These are phyloP conservation scores for Phytophthora cryptogea DNA, from an alignment of 352 stramenopile genomes.

Conservation along the genomic window DNA sequence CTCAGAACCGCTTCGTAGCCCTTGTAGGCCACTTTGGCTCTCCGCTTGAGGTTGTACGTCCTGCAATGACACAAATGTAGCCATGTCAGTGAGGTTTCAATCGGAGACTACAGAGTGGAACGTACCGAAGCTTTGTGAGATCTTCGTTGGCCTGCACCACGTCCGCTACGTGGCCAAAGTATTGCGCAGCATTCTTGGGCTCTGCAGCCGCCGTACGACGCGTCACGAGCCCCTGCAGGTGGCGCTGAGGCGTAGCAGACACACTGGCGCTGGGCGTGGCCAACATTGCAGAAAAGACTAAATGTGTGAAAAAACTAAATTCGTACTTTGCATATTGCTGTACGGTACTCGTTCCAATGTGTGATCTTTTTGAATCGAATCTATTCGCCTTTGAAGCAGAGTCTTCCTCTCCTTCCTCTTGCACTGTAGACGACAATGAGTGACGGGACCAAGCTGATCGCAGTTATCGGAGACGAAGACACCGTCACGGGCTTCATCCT, in stretches of 20 bases:
- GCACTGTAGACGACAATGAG: conserved; percentile 46
- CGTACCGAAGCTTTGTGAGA: conserved; percentile 57
- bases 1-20: conserved; percentile 81
- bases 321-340: neutral
- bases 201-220: conserved; percentile 55
- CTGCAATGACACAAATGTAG: conserved; percentile 31
- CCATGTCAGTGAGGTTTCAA: conserved; percentile 14
- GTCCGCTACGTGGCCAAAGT: conserved; percentile 76
- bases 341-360: neutral
- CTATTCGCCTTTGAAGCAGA: conserved; percentile 5
- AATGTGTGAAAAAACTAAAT: conserved; percentile 3
- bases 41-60: conserved; percentile 70
- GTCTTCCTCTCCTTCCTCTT: conserved; percentile 3
- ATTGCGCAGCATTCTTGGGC: conserved; percentile 63
- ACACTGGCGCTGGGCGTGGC: conserved; percentile 28
- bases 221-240: conserved; percentile 69
- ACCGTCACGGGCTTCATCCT: conserved; percentile 99
- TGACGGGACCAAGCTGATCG: conserved; percentile 86
- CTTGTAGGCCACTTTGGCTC: conserved; percentile 56
- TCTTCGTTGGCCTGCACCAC: conserved; percentile 56
- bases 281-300: conserved; percentile 31
- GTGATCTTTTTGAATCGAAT: neutral
- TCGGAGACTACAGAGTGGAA: conserved; percentile 1
- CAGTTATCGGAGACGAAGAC: conserved; percentile 94
- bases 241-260: conserved; percentile 42